These are phyloP conservation scores for Escovopsis weberi DNA, from an alignment of 2,329 filamentous ascomycete species.

Conservation along the genomic window DNA sequence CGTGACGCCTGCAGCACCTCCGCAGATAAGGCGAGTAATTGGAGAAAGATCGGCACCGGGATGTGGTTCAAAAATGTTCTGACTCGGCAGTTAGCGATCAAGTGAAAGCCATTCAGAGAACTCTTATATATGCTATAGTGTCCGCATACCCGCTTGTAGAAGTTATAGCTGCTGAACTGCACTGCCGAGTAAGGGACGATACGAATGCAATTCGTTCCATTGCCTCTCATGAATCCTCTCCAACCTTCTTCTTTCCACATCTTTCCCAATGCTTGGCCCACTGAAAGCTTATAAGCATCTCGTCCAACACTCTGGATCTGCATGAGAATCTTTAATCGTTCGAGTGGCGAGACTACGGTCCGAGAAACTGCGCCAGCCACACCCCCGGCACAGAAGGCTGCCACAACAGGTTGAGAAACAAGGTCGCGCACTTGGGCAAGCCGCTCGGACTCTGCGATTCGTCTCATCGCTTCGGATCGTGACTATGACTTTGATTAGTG, in stretches of 20 bases:
- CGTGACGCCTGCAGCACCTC: conserved; percentile 83
- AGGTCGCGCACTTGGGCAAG: conserved; percentile 27
- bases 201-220: conserved; percentile 95
- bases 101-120: neutral
- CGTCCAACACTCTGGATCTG: conserved; percentile 85
- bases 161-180: conserved; percentile 95
- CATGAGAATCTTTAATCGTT: conserved; percentile 94
- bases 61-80: conserved; percentile 61
- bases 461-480: conserved; percentile 12
- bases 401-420: conserved; percentile 70
- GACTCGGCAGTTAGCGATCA: neutral
- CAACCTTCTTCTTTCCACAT: conserved; percentile 98
- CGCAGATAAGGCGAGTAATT: conserved; percentile 67
- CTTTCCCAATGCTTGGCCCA: conserved; percentile 75
- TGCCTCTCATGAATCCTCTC: conserved; percentile 94
- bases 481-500: conserved; percentile 9
- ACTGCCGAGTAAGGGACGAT: conserved; percentile 98
- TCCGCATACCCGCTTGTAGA: conserved; percentile 68
- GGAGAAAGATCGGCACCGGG: conserved; percentile 63
- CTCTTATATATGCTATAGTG: neutral
- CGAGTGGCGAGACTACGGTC: conserved; percentile 90
- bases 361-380: conserved; percentile 93
- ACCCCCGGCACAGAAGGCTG: conserved; percentile 87
- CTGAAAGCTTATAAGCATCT: conserved; percentile 85
- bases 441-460: conserved; percentile 13